Conservation (phyloP, 1,139 yeast genomes). For the Yamadazyma diddensiae region DNA sequence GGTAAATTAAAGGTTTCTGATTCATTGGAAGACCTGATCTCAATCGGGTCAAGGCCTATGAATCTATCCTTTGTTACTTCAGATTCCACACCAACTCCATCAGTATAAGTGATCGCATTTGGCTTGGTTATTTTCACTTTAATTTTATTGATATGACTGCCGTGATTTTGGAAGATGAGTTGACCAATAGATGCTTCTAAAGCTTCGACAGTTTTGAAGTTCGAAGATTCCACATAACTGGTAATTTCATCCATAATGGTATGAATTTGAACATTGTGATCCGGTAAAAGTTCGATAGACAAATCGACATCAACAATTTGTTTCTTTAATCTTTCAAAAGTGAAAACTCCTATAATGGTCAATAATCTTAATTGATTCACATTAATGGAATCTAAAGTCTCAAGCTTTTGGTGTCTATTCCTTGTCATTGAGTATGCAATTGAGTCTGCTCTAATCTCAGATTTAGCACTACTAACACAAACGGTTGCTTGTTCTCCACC, state of each 20-base stretch:
- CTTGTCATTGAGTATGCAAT: conserved; percentile 38
- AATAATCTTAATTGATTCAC: conserved; percentile 57
- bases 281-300: conserved; percentile 39
- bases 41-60: conserved; percentile 22
- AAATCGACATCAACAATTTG: conserved; percentile 72
- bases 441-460: conserved; percentile 55
- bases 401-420: conserved; percentile 18
- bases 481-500: conserved; percentile 53
- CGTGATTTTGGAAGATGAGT: conserved; percentile 44
- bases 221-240: conserved; percentile 64
- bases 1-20: conserved; percentile 33
- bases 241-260: conserved; percentile 46
- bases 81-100: conserved; percentile 86
- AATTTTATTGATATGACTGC: conserved; percentile 36
- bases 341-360: conserved; percentile 86
- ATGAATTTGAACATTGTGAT: conserved; percentile 30
- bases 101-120: conserved; percentile 81
- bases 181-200: conserved; percentile 74
- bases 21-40: conserved; percentile 1
- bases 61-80: conserved; percentile 43
- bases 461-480: conserved; percentile 46
- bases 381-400: conserved; percentile 36
- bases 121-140: conserved; percentile 74
- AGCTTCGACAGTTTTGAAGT: conserved; percentile 92
- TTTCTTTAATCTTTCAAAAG: conserved; percentile 77